Evolutionary conservation across 345 rosid species (phyloP).

Genomic region (Citrus sinensis): DVS_A1.0 CM039166.1:16882501-16883000

Average conservation of each 20-base stretch:
- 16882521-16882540: neutral
- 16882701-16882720: conserved; percentile 16
- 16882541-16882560: too few relatives aligned
- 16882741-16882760: conserved; percentile 14
- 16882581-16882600: neutral
- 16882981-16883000: neutral
- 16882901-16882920: neutral
- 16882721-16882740: conserved; percentile 23
- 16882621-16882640: too few relatives aligned
- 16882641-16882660: neutral
- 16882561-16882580: neutral
- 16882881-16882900: neutral
- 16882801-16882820: neutral
- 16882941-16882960: neutral
- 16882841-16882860: neutral
- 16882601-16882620: neutral
- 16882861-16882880: too few relatives aligned
- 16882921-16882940: neutral
- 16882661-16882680: neutral
- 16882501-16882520: conserved; percentile 28
- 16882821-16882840: neutral
- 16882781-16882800: conserved; percentile 1
- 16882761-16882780: neutral
- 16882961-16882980: neutral
- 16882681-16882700: conserved; percentile 34